Conservation (phyloP, 202 grass and related monocot genomes). For the Saccharum hybrid region DNA sequence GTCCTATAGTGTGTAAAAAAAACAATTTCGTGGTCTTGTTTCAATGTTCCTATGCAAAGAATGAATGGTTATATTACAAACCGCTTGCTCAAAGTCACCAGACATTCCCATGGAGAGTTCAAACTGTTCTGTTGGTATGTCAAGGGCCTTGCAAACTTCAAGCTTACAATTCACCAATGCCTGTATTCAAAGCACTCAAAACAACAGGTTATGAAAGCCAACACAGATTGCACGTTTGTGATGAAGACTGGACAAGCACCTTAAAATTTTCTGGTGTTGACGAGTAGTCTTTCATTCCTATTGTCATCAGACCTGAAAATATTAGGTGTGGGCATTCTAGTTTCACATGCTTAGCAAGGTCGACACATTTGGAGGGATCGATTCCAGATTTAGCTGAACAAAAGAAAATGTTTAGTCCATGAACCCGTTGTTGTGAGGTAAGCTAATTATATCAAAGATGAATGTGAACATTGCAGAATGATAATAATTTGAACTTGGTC, state of each 20-base stretch:
- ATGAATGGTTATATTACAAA: conserved; percentile 39
- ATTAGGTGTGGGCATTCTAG: conserved; percentile 67
- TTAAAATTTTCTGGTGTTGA: conserved; percentile 84
- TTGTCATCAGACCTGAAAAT: conserved; percentile 94
- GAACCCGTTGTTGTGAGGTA: not conserved
- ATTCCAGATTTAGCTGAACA: conserved; percentile 91
- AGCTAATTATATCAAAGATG: not conserved
- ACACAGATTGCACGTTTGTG: not conserved
- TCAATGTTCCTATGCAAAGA: not conserved
- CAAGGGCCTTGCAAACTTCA: conserved; percentile 65
- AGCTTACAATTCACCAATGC: conserved; percentile 60
- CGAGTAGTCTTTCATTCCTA: conserved; percentile 83
- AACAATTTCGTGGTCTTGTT: not conserved
- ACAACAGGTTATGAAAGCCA: conserved; percentile 2
- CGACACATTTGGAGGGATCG: conserved; percentile 65
- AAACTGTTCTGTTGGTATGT: conserved; percentile 58
- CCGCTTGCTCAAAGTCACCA: conserved; percentile 85
- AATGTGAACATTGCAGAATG: not conserved
- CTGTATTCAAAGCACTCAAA: conserved; percentile 43
- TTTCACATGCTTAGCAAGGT: conserved; percentile 84
- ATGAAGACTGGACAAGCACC: conserved; percentile 27
- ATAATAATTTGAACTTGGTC: not conserved
- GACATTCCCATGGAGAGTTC: conserved; percentile 99
- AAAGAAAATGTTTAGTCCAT: not conserved
- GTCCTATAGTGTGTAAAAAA: not conserved